Base-by-base conservation (phyloP, 306 rosid species). In the Acacia confusa region DNA sequence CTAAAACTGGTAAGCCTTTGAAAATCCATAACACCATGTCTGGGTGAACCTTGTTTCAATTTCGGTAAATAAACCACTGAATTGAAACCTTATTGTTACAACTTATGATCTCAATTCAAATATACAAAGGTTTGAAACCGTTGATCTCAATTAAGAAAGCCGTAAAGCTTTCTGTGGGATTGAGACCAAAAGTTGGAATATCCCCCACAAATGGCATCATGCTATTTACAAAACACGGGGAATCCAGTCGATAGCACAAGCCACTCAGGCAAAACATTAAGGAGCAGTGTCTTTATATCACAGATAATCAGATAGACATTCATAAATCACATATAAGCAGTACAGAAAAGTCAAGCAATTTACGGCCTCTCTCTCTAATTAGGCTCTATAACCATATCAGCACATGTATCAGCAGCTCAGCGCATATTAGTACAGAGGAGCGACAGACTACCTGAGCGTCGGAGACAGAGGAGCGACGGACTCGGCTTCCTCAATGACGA, bases 161-260 rank as follows among this genome's bases (percentile, higher is more conserved):
- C 34, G 9, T 25, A 80, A 58, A 52, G 78, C 86, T 76, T 83
- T 82, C 78, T 80, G 84, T 27, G 77, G 83, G 86, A 80, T 57
- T 61, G 57, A 82, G 85, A 85, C 77, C 85, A 74, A 80, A 78
- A 55, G 80, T 76, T 76, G 70, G 45, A 78, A 79, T 75, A 73
- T 83, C 75, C 78, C 84, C 84, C 87, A 70, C 68, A 19, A 78
- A 78, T 78, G 87, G 87, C 88, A 84, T 86, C 85, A 79, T 88
- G 90, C 85, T 89, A 88, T 87, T 82, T 89, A 89, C 92, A 88
- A 74, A 74, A 80, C 84, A 89, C 84, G 77, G 55, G 91, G 86
- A 84, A 70, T 86, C 88, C 85, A 78, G 88, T 87, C 82, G 90
- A 87, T 75, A 75, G 90, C 87, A 86, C 75, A 73, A 77, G 84